Evolutionary conservation across 345 rosid genomes (phyloP).

Genomic region (Psidium friedrichsthalianum): DNA sequence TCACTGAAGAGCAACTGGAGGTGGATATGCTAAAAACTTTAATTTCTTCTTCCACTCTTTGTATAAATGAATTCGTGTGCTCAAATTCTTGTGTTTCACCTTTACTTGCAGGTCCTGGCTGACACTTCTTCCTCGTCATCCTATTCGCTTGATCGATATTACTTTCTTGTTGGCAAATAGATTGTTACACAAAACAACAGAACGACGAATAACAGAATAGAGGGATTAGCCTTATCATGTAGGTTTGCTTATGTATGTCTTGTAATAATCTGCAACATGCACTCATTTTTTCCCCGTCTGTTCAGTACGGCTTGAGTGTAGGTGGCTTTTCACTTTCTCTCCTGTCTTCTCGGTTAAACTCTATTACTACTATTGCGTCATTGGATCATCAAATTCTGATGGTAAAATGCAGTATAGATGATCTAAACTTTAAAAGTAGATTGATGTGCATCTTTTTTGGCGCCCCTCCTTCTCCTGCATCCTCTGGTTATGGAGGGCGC

Average conservation of each 20-base stretch:
- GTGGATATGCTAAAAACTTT: constrained; percentile 13
- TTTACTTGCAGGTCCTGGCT: constrained; percentile 66
- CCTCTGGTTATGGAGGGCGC: not conserved
- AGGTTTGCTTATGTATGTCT: not conserved
- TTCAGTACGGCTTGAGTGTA: not conserved
- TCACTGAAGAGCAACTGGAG: constrained; percentile 97
- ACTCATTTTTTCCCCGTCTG: not conserved
- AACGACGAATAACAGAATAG: not conserved
- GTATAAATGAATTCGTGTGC: not conserved
- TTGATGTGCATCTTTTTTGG: not conserved
- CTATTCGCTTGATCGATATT: constrained; percentile 56
- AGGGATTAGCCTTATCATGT: not conserved
- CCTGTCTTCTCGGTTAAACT: not conserved
- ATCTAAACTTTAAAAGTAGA: not conserved
- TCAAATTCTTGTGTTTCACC: not conserved
- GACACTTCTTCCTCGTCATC: constrained; percentile 94
- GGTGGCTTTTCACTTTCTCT: not conserved
- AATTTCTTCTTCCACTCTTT: not conserved
- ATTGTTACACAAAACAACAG: not conserved
- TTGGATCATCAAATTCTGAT: not conserved
- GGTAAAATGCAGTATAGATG: not conserved
- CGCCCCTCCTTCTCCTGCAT: not conserved
- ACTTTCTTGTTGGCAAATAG: not conserved
- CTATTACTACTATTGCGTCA: not conserved
- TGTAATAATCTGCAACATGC: not conserved